Conservation (phyloP, 75 land plant species). For the Pseudotsuga menziesii region DNA sequence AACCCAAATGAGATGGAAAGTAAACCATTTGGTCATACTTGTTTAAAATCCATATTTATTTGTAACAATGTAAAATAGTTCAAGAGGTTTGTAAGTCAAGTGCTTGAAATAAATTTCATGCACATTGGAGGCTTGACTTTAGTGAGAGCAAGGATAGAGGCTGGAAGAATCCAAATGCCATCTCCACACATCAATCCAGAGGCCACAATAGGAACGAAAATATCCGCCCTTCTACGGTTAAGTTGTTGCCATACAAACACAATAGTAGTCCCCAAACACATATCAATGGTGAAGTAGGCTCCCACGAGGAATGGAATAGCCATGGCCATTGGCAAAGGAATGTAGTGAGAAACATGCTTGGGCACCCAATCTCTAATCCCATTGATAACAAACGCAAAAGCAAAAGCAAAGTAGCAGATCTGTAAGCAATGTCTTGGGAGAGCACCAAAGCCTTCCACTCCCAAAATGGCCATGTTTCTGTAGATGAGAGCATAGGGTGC, state of each 20-base stretch:
- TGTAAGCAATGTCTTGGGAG: slow-evolving; percentile 50
- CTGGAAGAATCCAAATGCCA: slow-evolving; percentile 67
- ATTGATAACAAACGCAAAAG: slow-evolving; percentile 37
- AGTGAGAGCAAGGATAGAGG: slow-evolving; percentile 53
- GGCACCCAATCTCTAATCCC: slow-evolving; percentile 28
- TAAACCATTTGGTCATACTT: too few relatives aligned
- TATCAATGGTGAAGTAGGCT: slow-evolving; percentile 62
- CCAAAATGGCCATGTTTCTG: slow-evolving; percentile 60
- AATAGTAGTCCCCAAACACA: slow-evolving; percentile 58
- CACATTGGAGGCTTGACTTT: slow-evolving; percentile 58
- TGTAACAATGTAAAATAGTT: neutral
- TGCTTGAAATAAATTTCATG: slow-evolving; percentile 49
- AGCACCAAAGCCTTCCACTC: slow-evolving; percentile 58
- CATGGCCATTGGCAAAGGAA: slow-evolving; percentile 85
- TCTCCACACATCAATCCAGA: slow-evolving; percentile 84
- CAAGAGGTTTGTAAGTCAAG: neutral
- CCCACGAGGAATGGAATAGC: slow-evolving; percentile 68
- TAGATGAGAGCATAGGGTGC: slow-evolving; percentile 55
- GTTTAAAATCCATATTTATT: too few relatives aligned
- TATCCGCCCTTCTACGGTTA: slow-evolving; percentile 40
- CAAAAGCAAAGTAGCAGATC: slow-evolving; percentile 47
- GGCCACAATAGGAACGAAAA: slow-evolving; percentile 52
- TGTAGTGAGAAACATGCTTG: slow-evolving; percentile 12
- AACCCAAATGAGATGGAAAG: too few relatives aligned
- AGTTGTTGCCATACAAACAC: slow-evolving; percentile 50